Evolutionary conservation across 495 filamentous ascomycete species (phyloP), one percentile per base, ranked within the genome.

Genomic region (Talaromyces borbonicus): DNA sequence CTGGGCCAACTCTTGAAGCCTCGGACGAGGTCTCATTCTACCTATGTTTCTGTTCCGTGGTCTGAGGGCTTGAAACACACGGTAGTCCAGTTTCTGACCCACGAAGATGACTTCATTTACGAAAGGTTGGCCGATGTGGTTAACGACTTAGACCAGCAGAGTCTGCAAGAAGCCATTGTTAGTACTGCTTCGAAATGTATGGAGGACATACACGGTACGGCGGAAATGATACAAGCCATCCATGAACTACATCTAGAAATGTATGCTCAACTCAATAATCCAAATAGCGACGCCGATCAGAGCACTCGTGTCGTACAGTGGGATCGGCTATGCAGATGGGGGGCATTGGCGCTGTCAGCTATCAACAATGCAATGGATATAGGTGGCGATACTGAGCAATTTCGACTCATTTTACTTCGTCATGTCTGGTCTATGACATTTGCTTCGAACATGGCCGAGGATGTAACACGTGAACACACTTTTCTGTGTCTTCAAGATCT

Each of bases 231-330:
- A 1, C 78, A 96, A 53, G 80, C 81, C 43, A 67, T 93, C 1
- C 90, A 88, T 49, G 92, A 99, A 59, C 68, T 99, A 7, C 87
- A 96, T 54, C 69, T 98, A 1, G 90, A 96, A 46, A 70, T 89
- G 6, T 94, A 85, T 53, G 79, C 83, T 27, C 69, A 79, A 12
- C 82, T 87, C 46, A 90, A 83, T 14, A 81, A 82, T 49, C 80
- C 85, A 0, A 81, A 73, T 57, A 88, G 79, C 48, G 77, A 80
- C 11, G 77, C 85, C 16, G 79, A 83, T 38, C 57, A 66, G 31
- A 66, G 53, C 12, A 81, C 76, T 26, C 68, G 78, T 41, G 48
- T 73, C 30, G 56, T 75, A 26, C 84, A 87, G 49, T 76, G 77
- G 47, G 81, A 85, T 46, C 75, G 84, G 16, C 59, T 95, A 14